Conservation (phyloP, 352 stramenopile genomes). For the Phytopythium mirpurense region DNA sequence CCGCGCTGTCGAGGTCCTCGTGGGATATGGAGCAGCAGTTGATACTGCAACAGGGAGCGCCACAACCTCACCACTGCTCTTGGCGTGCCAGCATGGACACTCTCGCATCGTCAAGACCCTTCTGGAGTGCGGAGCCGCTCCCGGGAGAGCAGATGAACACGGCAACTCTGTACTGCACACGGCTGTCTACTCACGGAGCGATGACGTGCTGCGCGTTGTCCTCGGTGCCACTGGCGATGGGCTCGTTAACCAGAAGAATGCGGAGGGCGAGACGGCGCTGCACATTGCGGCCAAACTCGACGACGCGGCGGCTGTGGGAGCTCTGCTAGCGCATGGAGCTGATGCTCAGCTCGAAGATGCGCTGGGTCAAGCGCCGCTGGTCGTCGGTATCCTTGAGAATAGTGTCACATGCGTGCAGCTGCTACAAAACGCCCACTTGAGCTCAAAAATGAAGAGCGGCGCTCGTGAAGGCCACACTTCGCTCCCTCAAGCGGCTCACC, state of each 20-base stretch:
- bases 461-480: not conserved
- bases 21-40: conserved; percentile 45
- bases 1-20: conserved; percentile 24
- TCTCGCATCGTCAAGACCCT: conserved; percentile 39
- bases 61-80: conserved; percentile 34
- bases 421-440: conserved; percentile 29
- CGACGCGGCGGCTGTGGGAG: conserved; percentile 30
- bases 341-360: conserved; percentile 42
- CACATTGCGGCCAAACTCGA: conserved; percentile 76
- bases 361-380: conserved; percentile 50
- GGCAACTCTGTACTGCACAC: conserved; percentile 87
- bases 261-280: conserved; percentile 82
- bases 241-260: conserved; percentile 87
- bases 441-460: not conserved
- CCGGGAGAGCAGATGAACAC: conserved; percentile 72
- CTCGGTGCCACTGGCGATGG: conserved; percentile 46
- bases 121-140: conserved; percentile 38
- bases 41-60: conserved; percentile 15
- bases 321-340: conserved; percentile 37
- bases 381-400: conserved; percentile 71
- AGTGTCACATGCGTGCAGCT: conserved; percentile 60
- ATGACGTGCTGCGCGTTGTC: conserved; percentile 72
- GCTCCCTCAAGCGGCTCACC: not conserved
- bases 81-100: conserved; percentile 38
- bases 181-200: conserved; percentile 71